Percentiles rank a stretch among this genome's conserved stretches.
phyloP scores from a whole-genome alignment of 1,284 basidiomycete genomes.

The Malassezia psittaci region DNA sequence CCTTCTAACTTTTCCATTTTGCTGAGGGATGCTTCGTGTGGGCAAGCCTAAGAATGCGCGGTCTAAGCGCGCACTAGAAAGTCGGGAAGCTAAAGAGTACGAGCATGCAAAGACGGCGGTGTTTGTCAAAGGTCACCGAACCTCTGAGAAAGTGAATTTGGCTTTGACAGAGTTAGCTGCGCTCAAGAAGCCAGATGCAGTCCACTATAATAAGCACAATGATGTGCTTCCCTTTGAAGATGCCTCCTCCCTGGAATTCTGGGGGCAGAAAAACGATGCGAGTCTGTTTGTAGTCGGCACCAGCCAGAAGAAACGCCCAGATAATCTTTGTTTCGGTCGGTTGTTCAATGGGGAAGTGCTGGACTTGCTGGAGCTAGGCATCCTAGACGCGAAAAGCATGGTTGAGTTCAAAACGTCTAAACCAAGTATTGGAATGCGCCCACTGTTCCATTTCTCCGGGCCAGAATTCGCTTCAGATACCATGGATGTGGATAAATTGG shows the following conservation, averaged over 20 bases:
- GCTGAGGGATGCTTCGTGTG: slow-evolving; percentile 26
- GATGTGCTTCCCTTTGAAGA: slow-evolving; percentile 82
- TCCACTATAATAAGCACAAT: slow-evolving; percentile 94
- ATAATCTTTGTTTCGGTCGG: slow-evolving; percentile 73
- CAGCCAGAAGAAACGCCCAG: slow-evolving; percentile 85
- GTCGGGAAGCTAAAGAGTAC: slow-evolving; percentile 68
- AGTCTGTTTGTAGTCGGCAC: slow-evolving; percentile 81
- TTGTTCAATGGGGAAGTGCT: slow-evolving; percentile 79
- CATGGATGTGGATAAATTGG: slow-evolving; percentile 26
- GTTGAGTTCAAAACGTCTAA: slow-evolving; percentile 73
- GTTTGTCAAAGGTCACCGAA: slow-evolving; percentile 79
- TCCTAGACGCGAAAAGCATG: slow-evolving; percentile 71
- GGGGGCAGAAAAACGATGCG: slow-evolving; percentile 87
- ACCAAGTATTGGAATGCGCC: slow-evolving; percentile 78
- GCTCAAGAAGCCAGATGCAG: slow-evolving; percentile 55
- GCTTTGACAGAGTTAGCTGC: slow-evolving; percentile 65
- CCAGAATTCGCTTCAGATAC: slow-evolving; percentile 42
- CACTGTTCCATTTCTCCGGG: slow-evolving; percentile 85
- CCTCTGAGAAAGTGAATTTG: slow-evolving; percentile 66
- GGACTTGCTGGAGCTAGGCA: slow-evolving; percentile 89
- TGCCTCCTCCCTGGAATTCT: slow-evolving; percentile 70
- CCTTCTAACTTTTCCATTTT: neutral
- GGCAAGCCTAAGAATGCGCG: slow-evolving; percentile 88
- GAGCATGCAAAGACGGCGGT: slow-evolving; percentile 75
- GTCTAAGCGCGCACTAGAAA: slow-evolving; percentile 82